Evolutionary conservation across 768 basidiomycete genomes (phyloP), one percentile per base, ranked within the genome.

Genomic region (Termitomyces titanicus): DNA sequence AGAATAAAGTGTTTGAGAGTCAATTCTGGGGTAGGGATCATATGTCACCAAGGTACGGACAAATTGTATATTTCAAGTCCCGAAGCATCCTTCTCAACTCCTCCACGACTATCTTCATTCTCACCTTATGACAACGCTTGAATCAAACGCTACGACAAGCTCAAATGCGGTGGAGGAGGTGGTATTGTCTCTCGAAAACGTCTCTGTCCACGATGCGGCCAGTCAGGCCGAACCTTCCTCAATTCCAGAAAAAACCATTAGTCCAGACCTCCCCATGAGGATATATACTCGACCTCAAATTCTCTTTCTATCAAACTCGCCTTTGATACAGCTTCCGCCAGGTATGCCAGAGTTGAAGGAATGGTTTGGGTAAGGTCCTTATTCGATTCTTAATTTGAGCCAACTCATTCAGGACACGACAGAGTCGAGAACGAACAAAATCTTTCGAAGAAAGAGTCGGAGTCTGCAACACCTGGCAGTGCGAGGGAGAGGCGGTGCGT

Each of bases 301-400:
- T 37, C 81, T 94, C 50, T 69, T 72, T 52, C 79, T 94, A 20
- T 79, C 82, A 60, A 81, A 80, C 59, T 93, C 92, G n/a, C 86
- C 89, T 22, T 73, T 93, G 38, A 87, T 94, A 24, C 75, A 79
- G 57, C 74, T 77, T 24, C 92, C 92, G 6, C 66, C 74, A 48
- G 82, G 82, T 60, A 92, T 94, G 92, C 92, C 92, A 47, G 76
- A 82, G 44, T 73, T 94, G 49, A 92, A 86, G 73, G 83, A 87
- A 44, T 94, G 92, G 92, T 94, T 93, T 72, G 92, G 92, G 92
- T 94, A 68, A 56, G 83, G 74, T 37, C 51, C 55, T 5, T 58
- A n/a, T 37, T 54, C 22, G 46, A 50, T 37, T 51, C 29, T 49
- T 35, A 49, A 59, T 54, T 56, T 55, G 56, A 54, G 63, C 31